Evolutionary conservation across 352 stramenopile genomes (phyloP).

Genomic region (Globisporangium lucens): DNA sequence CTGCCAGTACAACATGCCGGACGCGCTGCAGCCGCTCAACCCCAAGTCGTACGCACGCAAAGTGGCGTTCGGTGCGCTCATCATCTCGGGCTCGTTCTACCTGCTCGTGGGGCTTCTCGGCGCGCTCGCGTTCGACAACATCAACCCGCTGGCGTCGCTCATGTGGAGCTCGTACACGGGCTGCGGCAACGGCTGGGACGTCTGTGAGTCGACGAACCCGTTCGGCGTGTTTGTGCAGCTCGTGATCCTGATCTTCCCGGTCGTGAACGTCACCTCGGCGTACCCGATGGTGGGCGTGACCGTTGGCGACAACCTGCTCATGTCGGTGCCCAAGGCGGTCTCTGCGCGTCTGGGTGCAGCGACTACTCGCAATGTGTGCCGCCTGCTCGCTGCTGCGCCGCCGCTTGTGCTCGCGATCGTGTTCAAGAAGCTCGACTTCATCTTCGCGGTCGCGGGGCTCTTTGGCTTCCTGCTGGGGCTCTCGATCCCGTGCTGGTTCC

Average conservation of each 20-base stretch:
- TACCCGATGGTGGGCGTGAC: conserved; percentile 85
- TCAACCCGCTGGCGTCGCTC: conserved; percentile 74
- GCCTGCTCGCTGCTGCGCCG: conserved; percentile 57
- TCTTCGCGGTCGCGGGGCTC: conserved; percentile 73
- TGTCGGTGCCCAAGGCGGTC: conserved; percentile 71
- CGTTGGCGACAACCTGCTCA: conserved; percentile 83
- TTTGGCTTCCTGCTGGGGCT: conserved; percentile 78
- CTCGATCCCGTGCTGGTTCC: conserved; percentile 83
- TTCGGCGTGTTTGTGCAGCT: conserved; percentile 66
- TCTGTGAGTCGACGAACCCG: conserved; percentile 42
- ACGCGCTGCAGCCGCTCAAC: conserved; percentile 75
- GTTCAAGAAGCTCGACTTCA: conserved; percentile 88
- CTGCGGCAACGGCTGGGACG: conserved; percentile 74
- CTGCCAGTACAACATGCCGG: conserved; percentile 88
- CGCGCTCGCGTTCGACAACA: conserved; percentile 68
- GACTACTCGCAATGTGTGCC: conserved; percentile 51
- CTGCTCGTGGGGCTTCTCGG: conserved; percentile 70
- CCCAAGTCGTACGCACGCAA: conserved; percentile 58
- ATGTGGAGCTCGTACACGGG: conserved; percentile 82
- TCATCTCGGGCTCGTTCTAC: conserved; percentile 72
- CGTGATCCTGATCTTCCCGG: conserved; percentile 77
- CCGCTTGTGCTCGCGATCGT: conserved; percentile 71
- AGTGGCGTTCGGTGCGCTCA: conserved; percentile 60
- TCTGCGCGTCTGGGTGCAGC: conserved; percentile 44
- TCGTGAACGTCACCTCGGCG: conserved; percentile 81